Percentiles rank a stretch among this genome's conserved stretches.
Conservation (phyloP, 768 basidiomycete species). For the Termitomyces sp. region DNA sequence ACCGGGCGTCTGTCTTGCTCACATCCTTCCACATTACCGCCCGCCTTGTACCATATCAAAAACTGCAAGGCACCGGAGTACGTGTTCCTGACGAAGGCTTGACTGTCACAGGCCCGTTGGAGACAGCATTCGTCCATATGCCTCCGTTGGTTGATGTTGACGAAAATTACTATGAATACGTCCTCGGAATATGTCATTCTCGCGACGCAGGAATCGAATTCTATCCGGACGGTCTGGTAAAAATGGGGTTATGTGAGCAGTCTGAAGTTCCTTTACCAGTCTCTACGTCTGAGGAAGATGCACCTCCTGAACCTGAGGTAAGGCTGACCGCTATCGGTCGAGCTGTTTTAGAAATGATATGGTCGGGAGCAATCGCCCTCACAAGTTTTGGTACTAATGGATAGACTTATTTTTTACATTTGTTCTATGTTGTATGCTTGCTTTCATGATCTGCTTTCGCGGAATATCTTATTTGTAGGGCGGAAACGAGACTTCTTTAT, state of each 20-base stretch:
- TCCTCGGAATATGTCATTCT: slow-evolving; percentile 58
- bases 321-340: slow-evolving; percentile 46
- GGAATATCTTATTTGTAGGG: not conserved
- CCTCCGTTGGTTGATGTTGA: slow-evolving; percentile 30
- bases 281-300: slow-evolving; percentile 30
- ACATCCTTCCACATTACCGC: slow-evolving; percentile 69
- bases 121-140: slow-evolving; percentile 45
- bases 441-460: not conserved
- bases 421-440: not conserved
- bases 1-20: slow-evolving; percentile 44
- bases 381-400: slow-evolving; percentile 38
- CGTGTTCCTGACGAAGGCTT: slow-evolving; percentile 70
- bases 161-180: slow-evolving; percentile 30
- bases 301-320: slow-evolving; percentile 34
- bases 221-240: slow-evolving; percentile 69
- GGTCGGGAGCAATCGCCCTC: slow-evolving; percentile 46
- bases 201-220: slow-evolving; percentile 72
- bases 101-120: slow-evolving; percentile 54
- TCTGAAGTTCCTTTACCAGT: slow-evolving; percentile 14
- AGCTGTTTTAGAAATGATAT: slow-evolving; percentile 52
- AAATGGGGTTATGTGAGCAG: slow-evolving; percentile 60
- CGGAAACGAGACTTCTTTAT: not conserved
- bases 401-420: slow-evolving; percentile 1
- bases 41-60: slow-evolving; percentile 64
- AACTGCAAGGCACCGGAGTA: slow-evolving; percentile 67